Percentiles rank a stretch among this genome's conserved stretches.
These are phyloP conservation scores for Kuraishia piskuri DNA, from an alignment of 805 yeast genomes.

Conservation along the genomic window DNA sequence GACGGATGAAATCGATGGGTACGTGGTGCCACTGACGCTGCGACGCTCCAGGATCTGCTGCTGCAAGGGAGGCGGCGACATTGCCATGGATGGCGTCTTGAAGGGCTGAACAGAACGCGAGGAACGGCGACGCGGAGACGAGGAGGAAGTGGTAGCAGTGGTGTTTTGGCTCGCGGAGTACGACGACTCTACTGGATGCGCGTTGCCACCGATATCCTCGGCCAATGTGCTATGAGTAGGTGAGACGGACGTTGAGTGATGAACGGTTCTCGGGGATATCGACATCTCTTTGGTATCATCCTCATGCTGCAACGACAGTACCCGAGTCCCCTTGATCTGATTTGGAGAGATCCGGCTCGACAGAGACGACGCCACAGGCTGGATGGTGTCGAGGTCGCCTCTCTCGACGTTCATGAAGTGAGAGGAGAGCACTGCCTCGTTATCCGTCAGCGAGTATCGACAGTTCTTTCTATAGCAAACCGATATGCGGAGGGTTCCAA, in stretches of 20 bases:
- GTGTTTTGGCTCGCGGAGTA: too few species aligned
- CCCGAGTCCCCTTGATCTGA: not conserved
- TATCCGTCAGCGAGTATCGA: slow-evolving; percentile 58
- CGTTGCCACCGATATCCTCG: not conserved
- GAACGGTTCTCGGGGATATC: not conserved
- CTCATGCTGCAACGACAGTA: slow-evolving; percentile 8
- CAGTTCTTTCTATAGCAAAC: slow-evolving; percentile 74
- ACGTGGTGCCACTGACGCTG: slow-evolving; percentile 8
- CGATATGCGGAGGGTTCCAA: slow-evolving; percentile 66
- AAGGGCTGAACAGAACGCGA: slow-evolving; percentile 46
- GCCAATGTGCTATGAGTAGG: not conserved
- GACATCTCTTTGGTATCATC: slow-evolving; percentile 9
- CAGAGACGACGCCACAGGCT: not conserved
- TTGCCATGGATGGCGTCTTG: slow-evolving; percentile 51
- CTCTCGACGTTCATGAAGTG: slow-evolving; percentile 44
- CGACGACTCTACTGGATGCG: too few species aligned
- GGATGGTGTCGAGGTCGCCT: not conserved
- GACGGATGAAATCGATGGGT: not conserved
- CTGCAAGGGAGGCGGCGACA: slow-evolving; percentile 22
- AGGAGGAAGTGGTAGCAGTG: not conserved
- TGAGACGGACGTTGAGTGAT: not conserved
- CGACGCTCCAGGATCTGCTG: slow-evolving; percentile 24
- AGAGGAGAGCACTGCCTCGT: slow-evolving; percentile 53
- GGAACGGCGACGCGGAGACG: slow-evolving; percentile 9
- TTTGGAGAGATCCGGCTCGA: not conserved